Percentiles rank a stretch among this genome's conserved stretches.
These are phyloP conservation scores for Biscogniauxia marginata DNA, from an alignment of 2,329 filamentous ascomycete species.

Conservation along the genomic window DNA sequence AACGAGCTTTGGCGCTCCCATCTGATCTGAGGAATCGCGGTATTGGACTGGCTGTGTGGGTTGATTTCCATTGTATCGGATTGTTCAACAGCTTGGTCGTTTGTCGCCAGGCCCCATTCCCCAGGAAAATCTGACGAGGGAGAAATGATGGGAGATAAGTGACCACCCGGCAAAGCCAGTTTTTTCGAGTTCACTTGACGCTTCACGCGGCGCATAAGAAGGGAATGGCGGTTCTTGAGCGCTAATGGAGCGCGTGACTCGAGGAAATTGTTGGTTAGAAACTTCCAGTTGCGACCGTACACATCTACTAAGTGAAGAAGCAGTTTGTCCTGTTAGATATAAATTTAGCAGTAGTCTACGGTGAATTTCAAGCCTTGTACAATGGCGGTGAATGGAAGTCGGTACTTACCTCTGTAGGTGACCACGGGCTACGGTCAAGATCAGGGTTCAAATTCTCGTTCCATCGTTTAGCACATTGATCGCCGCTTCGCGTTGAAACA, in stretches of 20 bases:
- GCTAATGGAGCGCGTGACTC: slow-evolving; percentile 13
- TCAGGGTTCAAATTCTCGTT: slow-evolving; percentile 18
- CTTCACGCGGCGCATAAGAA: slow-evolving; percentile 16
- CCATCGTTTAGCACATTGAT: slow-evolving; percentile 22
- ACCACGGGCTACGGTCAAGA: slow-evolving; percentile 12
- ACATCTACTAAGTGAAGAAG: slow-evolving; percentile 11
- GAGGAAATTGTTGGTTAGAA: slow-evolving; percentile 21
- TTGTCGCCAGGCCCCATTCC: no score
- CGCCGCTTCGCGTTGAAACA: slow-evolving; percentile 18
- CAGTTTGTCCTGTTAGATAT: slow-evolving; percentile 7
- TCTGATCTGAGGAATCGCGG: no score
- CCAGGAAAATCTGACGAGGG: no score
- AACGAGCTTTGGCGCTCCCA: no score
- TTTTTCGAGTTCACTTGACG: no score
- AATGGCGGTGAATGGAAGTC: background rate
- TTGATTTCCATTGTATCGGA: no score
- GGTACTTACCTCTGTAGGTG: slow-evolving; percentile 5
- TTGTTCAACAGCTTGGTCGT: no score
- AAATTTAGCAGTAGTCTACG: no score
- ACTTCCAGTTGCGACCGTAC: slow-evolving; percentile 16
- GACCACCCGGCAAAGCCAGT: no score
- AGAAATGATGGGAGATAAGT: no score
- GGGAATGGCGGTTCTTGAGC: slow-evolving; percentile 18
- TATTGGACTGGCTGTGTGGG: no score
- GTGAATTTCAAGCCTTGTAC: no score